Percentiles rank a stretch among this genome's conserved stretches.
Evolutionary conservation across 495 filamentous ascomycete species (phyloP).

Genomic region (Sabuloglossum arenarium): DNA sequence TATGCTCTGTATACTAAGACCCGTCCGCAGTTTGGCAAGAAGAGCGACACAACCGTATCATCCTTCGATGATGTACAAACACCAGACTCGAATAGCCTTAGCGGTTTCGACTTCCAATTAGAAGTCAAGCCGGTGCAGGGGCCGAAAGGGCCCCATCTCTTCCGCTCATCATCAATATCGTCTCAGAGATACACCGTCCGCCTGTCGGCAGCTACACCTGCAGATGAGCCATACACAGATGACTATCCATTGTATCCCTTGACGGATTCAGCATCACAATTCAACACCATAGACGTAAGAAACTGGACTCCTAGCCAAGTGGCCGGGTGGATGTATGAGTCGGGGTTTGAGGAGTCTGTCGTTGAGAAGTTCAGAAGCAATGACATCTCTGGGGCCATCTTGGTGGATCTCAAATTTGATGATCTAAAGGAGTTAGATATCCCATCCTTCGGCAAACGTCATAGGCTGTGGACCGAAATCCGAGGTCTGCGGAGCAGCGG

Average conservation of each 20-base stretch:
- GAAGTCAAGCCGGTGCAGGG: slow-evolving; percentile 46
- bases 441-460: slow-evolving; percentile 78
- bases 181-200: slow-evolving; percentile 34
- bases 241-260: slow-evolving; percentile 15
- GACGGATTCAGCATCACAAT: slow-evolving; percentile 24
- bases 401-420: slow-evolving; percentile 71
- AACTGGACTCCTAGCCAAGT: slow-evolving; percentile 58
- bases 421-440: slow-evolving; percentile 91
- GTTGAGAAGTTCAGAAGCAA: slow-evolving; percentile 74
- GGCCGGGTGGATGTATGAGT: slow-evolving; percentile 54
- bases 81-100: slow-evolving; percentile 30
- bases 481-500: slow-evolving; percentile 42
- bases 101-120: slow-evolving; percentile 25
- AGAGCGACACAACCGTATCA: slow-evolving; percentile 53
- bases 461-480: slow-evolving; percentile 70
- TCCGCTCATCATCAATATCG: slow-evolving; percentile 33
- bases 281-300: slow-evolving; percentile 34
- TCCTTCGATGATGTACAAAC: slow-evolving; percentile 58
- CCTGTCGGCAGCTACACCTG: slow-evolving; percentile 42
- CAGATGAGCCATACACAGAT: slow-evolving; percentile 12
- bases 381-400: slow-evolving; percentile 71
- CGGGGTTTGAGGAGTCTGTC: slow-evolving; percentile 45
- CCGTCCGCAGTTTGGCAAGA: slow-evolving; percentile 29
- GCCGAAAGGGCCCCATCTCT: slow-evolving; percentile 75
- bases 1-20: slow-evolving; percentile 8